These are phyloP conservation scores for Lactarius evosmus DNA, from an alignment of 768 basidiomycete species.

Conservation along the genomic window DNA sequence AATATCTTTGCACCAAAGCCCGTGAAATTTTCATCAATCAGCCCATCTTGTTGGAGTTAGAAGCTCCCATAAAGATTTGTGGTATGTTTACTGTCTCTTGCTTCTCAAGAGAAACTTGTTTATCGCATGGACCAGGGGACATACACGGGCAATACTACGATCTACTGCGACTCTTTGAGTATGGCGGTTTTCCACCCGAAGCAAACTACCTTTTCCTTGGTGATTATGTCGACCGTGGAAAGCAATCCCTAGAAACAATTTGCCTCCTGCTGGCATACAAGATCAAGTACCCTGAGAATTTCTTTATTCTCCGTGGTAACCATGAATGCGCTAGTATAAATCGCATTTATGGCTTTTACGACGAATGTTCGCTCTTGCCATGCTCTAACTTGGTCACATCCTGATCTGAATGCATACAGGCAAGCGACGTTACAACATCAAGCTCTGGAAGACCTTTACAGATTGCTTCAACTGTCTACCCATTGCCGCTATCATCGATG, in stretches of 20 bases:
- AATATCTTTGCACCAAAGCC: conserved; percentile 97
- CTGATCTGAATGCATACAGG: conserved; percentile 47
- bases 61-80: conserved; percentile 99
- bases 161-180: conserved; percentile 95
- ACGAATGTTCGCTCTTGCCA: conserved; percentile 75
- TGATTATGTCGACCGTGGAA: conserved; percentile 99
- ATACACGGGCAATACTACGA: conserved; percentile 99
- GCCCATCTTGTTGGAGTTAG: conserved; percentile 94
- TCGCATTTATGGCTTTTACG: conserved; percentile 99
- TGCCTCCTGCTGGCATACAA: conserved; percentile 99
- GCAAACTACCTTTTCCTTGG: conserved; percentile 99
- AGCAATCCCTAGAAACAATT: conserved; percentile 99
- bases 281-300: conserved; percentile 99
- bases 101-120: background rate
- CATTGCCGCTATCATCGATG: conserved; percentile 99
- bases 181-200: conserved; percentile 99
- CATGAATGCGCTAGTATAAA: conserved; percentile 99
- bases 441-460: conserved; percentile 99
- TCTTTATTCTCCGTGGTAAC: conserved; percentile 98
- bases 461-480: conserved; percentile 99
- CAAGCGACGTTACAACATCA: conserved; percentile 99
- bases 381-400: conserved; percentile 4
- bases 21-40: conserved; percentile 99
- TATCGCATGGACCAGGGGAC: conserved; percentile 59
- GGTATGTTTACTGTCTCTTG: conserved; percentile 52